These are phyloP conservation scores for Globisporangium spinosum DNA, from an alignment of 352 stramenopile genomes.

Conservation along the genomic window DNA sequence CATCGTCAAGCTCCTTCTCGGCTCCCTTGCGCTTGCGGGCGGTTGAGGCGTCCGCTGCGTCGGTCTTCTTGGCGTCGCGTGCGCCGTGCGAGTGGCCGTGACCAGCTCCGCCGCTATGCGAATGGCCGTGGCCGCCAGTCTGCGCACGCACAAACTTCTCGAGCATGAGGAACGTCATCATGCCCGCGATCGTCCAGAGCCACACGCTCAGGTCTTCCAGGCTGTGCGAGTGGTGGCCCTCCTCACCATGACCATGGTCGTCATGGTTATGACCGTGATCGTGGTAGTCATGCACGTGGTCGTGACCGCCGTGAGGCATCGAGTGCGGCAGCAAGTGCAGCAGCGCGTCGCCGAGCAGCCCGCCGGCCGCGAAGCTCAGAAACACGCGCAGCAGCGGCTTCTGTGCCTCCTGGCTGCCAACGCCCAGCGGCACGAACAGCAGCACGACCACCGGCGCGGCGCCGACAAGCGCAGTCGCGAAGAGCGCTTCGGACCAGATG, in stretches of 20 bases:
- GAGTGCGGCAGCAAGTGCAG: constrained; percentile 90
- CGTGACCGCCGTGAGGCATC: constrained; percentile 31
- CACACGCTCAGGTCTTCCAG: constrained; percentile 64
- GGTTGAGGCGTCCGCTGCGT: constrained; percentile 15
- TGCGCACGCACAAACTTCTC: constrained; percentile 80
- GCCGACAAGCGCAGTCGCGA: constrained; percentile 72
- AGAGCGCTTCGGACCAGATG: constrained; percentile 61
- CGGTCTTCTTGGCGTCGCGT: constrained; percentile 25
- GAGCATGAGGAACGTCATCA: constrained; percentile 76
- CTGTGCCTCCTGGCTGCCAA: constrained; percentile 50
- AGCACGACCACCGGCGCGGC: constrained; percentile 65
- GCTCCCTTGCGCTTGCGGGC: constrained; percentile 35
- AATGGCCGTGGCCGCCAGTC: constrained; percentile 30
- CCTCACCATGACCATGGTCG: constrained; percentile 39
- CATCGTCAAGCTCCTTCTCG: constrained; percentile 22
- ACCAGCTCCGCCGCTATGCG: constrained; percentile 19
- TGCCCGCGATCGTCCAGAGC: constrained; percentile 71
- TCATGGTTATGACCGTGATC: constrained; percentile 42
- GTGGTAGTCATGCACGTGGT: constrained; percentile 24
- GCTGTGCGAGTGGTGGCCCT: constrained; percentile 48
- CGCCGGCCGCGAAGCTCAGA: constrained; percentile 86
- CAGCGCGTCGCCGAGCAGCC: constrained; percentile 87
- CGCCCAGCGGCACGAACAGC: constrained; percentile 63
- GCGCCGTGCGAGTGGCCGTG: constrained; percentile 35
- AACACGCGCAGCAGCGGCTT: constrained; percentile 79